A percentile compares a stretch with the other conserved stretches of the same genome.
These are phyloP conservation scores for Canavalia ensiformis DNA, from an alignment of 306 rosid species.

Conservation along the genomic window DNA sequence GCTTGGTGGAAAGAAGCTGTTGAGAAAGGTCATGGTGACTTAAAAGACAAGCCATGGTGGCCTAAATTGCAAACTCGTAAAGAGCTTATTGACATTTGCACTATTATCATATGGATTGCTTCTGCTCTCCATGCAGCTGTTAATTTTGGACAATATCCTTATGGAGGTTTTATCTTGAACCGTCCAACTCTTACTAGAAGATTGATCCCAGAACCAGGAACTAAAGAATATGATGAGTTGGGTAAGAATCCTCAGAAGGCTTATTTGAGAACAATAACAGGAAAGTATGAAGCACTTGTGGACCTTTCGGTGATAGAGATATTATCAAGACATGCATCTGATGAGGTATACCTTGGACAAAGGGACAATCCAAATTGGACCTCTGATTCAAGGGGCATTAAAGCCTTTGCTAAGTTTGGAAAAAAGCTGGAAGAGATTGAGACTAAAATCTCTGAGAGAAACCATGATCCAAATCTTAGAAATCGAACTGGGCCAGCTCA, in stretches of 20 bases:
- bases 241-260: slow-evolving; percentile 50
- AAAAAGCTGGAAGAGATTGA: slow-evolving; percentile 42
- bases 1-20: slow-evolving; percentile 74
- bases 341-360: slow-evolving; percentile 65
- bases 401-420: slow-evolving; percentile 44
- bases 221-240: slow-evolving; percentile 59
- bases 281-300: slow-evolving; percentile 50
- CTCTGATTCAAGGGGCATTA: slow-evolving; percentile 16
- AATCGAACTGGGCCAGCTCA: slow-evolving; percentile 65
- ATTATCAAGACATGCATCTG: slow-evolving; percentile 68
- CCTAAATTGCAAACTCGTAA: slow-evolving; percentile 57
- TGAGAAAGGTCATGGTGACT: slow-evolving; percentile 64
- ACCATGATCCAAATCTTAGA: not conserved
- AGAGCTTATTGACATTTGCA: slow-evolving; percentile 52
- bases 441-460: not conserved
- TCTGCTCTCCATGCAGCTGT: slow-evolving; percentile 76
- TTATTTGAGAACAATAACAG: slow-evolving; percentile 64
- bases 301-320: slow-evolving; percentile 70
- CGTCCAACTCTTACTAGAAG: slow-evolving; percentile 67
- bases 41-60: slow-evolving; percentile 65
- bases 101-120: slow-evolving; percentile 67
- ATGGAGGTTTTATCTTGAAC: slow-evolving; percentile 71
- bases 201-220: slow-evolving; percentile 60
- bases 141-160: slow-evolving; percentile 72
- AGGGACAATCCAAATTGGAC: slow-evolving; percentile 53